phyloP scores from a whole-genome alignment of 2,329 filamentous ascomycete species.

The Cladosporium sp. region DNA sequence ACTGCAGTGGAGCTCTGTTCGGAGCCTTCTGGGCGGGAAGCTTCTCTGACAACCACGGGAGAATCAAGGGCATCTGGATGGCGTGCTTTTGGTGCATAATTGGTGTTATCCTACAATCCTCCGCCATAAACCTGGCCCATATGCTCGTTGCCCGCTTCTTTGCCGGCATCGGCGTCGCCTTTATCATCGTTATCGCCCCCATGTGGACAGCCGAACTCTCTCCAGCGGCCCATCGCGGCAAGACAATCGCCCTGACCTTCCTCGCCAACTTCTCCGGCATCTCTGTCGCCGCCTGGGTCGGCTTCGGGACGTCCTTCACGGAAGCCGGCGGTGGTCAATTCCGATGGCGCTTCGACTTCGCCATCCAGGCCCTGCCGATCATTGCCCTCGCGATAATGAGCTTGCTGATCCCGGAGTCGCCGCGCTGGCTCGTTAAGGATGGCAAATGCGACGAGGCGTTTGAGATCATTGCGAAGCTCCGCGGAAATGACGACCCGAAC shows the following conservation, averaged over 20 bases:
- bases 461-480: conserved; percentile 15
- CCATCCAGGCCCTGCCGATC: conserved; percentile 16
- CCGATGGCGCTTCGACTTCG: conserved; percentile 18
- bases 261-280: conserved; percentile 13
- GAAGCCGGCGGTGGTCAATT: conserved; percentile 16
- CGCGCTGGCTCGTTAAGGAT: conserved; percentile 10
- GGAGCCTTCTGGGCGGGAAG: conserved; percentile 14
- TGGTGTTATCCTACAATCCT: conserved; percentile 5
- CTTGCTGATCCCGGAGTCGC: conserved; percentile 12
- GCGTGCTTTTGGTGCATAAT: conserved; percentile 20
- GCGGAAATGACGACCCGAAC: conserved; percentile 15
- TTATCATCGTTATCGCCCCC: conserved; percentile 14
- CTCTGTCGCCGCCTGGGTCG: conserved; percentile 18
- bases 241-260: conserved; percentile 13
- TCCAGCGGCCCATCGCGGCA: conserved; percentile 16
- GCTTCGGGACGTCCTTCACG: conserved; percentile 16
- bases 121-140: conserved; percentile 11
- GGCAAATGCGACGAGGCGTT: conserved; percentile 10
- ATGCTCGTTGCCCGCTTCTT: conserved; percentile 15
- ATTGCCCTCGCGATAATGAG: conserved; percentile 8
- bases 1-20: conserved; percentile 14
- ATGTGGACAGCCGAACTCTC: conserved; percentile 15
- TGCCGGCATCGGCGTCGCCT: conserved; percentile 15
- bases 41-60: conserved; percentile 12
- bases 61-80: conserved; percentile 25